Percentiles rank a stretch among this genome's conserved stretches.
Conservation (phyloP, 2,329 filamentous ascomycete genomes). For the Knoxdaviesia proteae region DNA sequence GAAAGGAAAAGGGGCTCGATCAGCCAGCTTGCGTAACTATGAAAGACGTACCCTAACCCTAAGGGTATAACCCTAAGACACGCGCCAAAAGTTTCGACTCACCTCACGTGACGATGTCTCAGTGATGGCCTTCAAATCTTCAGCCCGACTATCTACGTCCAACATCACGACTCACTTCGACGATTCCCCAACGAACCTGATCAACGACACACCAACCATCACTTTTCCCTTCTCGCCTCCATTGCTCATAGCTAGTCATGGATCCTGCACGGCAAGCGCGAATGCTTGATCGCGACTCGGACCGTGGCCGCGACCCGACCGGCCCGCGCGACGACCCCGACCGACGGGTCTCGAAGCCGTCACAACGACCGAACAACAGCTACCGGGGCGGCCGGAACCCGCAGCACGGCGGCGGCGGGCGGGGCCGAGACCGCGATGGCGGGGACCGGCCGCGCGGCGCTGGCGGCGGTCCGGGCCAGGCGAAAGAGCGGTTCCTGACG, state of each 20-base stretch:
- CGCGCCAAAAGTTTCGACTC: too few relatives aligned
- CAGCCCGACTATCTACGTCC: too few relatives aligned
- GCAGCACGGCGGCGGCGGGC: slow-evolving; percentile 3
- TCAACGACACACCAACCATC: background rate
- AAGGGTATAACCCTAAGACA: too few relatives aligned
- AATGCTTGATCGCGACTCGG: slow-evolving; percentile 25
- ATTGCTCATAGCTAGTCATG: slow-evolving; percentile 16
- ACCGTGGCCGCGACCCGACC: slow-evolving; percentile 25
- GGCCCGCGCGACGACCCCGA: slow-evolving; percentile 33
- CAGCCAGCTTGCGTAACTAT: too few relatives aligned
- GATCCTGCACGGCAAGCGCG: slow-evolving; percentile 33
- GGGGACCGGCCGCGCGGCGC: background rate
- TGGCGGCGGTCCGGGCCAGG: slow-evolving; percentile 8
- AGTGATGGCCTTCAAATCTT: too few relatives aligned
- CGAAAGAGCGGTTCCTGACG: slow-evolving; percentile 31
- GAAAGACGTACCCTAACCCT: too few relatives aligned
- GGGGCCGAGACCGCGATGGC: slow-evolving; percentile 7
- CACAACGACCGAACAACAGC: slow-evolving; percentile 7
- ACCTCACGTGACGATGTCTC: too few relatives aligned
- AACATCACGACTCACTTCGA: slow-evolving; percentile 1
- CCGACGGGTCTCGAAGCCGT: slow-evolving; percentile 34
- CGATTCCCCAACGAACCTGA: slow-evolving; percentile 11
- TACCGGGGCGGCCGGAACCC: background rate
- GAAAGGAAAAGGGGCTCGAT: too few relatives aligned
- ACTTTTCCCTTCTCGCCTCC: background rate